Conservation (phyloP, 495 filamentous ascomycete species). For the Oidiodendron maius region DNA sequence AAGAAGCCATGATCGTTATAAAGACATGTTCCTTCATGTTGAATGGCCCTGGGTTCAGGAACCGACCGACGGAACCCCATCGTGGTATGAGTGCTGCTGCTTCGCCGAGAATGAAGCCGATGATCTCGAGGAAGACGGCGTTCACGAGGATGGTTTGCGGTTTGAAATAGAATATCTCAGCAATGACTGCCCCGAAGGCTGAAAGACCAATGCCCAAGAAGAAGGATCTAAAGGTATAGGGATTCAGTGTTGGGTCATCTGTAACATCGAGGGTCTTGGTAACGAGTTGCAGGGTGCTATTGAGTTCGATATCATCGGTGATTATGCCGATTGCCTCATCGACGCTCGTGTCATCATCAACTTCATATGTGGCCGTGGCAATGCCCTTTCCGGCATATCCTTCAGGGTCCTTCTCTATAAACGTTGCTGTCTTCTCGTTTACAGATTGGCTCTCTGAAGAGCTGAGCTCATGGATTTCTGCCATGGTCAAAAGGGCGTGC, state of each 20-base stretch:
- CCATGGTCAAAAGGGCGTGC: too few relatives aligned
- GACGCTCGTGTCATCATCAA: background rate
- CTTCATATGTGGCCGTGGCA: background rate
- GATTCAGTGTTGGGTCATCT: conserved; percentile 2
- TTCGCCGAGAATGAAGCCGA: conserved; percentile 30
- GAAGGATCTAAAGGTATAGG: conserved; percentile 7
- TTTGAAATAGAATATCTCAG: conserved; percentile 39
- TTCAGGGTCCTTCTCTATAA: background rate
- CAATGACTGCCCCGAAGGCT: conserved; percentile 5
- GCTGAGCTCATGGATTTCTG: background rate
- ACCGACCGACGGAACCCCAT: conserved; percentile 24
- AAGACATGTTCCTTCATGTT: conserved; percentile 75
- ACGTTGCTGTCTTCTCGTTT: background rate
- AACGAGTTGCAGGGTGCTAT: background rate
- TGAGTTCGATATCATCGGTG: background rate
- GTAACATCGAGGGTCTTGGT: background rate
- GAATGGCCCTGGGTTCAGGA: conserved; percentile 60
- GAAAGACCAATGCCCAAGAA: conserved; percentile 11
- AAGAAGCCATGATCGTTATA: conserved; percentile 65
- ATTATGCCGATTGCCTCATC: background rate
- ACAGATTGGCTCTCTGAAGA: background rate
- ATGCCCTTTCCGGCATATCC: background rate
- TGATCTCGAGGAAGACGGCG: conserved; percentile 35
- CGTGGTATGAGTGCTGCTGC: conserved; percentile 32
- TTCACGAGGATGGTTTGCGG: conserved; percentile 38